A percentile compares a stretch with the other conserved stretches of the same genome.
Evolutionary conservation across 2,329 filamentous ascomycete species (phyloP).

Genomic region (Endothia cerciana): DNA sequence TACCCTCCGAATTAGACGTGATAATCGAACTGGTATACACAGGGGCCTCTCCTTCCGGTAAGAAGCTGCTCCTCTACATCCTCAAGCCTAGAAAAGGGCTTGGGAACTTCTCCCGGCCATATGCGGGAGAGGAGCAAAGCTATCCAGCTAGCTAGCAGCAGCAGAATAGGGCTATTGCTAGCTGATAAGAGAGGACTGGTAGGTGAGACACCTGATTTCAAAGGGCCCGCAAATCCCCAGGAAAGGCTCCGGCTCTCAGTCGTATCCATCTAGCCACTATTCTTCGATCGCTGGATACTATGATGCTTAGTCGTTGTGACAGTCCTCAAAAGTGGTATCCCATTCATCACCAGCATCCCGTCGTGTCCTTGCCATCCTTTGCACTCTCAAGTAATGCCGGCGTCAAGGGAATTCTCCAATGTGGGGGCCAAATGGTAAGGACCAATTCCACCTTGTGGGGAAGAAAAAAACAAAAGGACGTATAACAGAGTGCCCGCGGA

Average conservation of each 20-base stretch:
- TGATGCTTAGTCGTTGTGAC: conserved; percentile 19
- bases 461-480: not conserved
- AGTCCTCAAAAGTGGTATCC: conserved; percentile 10
- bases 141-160: conserved; percentile 15
- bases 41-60: conserved; percentile 3
- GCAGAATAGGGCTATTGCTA: not conserved
- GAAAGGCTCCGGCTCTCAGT: not conserved
- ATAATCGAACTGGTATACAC: conserved; percentile 24
- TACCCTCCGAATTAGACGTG: conserved; percentile 25
- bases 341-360: conserved; percentile 26
- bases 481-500: conserved; percentile 31
- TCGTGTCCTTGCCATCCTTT: conserved; percentile 25
- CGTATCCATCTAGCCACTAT: not conserved
- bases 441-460: conserved; percentile 12
- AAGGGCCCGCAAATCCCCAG: not conserved
- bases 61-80: conserved; percentile 6
- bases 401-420: not conserved
- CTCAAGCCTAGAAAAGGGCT: not conserved
- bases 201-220: not conserved
- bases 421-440: conserved; percentile 12
- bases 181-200: not conserved
- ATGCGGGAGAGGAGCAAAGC: not conserved
- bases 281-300: not conserved
- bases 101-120: conserved; percentile 1
- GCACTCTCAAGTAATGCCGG: conserved; percentile 12